These are phyloP conservation scores for Claviceps sp. DNA, from an alignment of 2,329 filamentous ascomycete species.

Conservation along the genomic window DNA sequence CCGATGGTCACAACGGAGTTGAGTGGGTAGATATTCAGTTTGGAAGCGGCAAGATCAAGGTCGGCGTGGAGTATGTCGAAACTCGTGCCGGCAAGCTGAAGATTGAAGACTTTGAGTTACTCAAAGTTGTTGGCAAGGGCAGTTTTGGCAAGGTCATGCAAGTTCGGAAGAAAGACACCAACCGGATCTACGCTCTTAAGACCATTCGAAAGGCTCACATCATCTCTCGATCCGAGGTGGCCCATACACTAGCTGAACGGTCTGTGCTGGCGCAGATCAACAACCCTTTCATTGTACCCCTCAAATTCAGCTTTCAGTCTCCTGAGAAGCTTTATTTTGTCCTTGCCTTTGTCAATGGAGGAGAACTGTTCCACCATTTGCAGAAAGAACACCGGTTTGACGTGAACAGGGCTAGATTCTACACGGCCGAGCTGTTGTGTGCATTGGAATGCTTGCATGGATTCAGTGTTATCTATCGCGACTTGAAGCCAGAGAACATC, in stretches of 20 bases:
- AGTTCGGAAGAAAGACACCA: slow-evolving; percentile 94
- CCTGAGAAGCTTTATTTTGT: slow-evolving; percentile 98
- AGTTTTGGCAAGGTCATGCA: slow-evolving; percentile 99
- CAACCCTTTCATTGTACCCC: slow-evolving; percentile 96
- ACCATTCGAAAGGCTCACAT: slow-evolving; percentile 99
- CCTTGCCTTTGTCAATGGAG: slow-evolving; percentile 92
- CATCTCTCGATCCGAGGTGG: slow-evolving; percentile 94
- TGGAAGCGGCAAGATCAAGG: slow-evolving; percentile 74
- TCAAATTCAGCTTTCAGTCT: slow-evolving; percentile 98
- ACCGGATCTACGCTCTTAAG: slow-evolving; percentile 95
- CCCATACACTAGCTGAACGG: slow-evolving; percentile 88
- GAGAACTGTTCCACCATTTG: slow-evolving; percentile 93
- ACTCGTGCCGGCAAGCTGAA: slow-evolving; percentile 79
- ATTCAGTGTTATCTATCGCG: slow-evolving; percentile 92
- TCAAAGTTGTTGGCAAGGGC: slow-evolving; percentile 96
- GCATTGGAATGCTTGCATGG: slow-evolving; percentile 92
- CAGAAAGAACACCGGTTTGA: slow-evolving; percentile 97
- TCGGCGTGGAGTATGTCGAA: slow-evolving; percentile 92
- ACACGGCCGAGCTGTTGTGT: slow-evolving; percentile 90
- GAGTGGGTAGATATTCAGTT: slow-evolving; percentile 90
- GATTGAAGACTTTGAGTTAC: slow-evolving; percentile 91
- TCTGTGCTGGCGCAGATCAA: slow-evolving; percentile 99
- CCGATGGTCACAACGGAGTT: slow-evolving; percentile 53
- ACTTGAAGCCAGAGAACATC: slow-evolving; percentile 77
- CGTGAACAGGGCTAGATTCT: slow-evolving; percentile 92